Conservation (phyloP, 1,284 basidiomycete genomes). For the Inonotus hispidus region DNA sequence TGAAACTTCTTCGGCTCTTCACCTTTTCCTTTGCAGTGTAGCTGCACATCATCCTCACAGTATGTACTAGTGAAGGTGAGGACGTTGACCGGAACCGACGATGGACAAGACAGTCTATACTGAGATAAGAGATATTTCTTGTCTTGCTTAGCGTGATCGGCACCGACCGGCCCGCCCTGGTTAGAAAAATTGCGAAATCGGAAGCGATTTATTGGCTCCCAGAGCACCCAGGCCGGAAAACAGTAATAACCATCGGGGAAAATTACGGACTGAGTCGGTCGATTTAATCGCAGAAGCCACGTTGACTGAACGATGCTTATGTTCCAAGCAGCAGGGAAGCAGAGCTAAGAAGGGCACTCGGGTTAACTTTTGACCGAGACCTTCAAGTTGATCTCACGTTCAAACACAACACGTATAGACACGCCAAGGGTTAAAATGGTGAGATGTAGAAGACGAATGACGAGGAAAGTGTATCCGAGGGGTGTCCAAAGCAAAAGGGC, state of each 20-base stretch:
- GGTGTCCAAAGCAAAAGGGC: constrained; percentile 4
- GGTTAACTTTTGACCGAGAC: not conserved
- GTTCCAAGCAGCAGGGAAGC: not conserved
- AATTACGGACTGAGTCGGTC: not conserved
- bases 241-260: not conserved
- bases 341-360: not conserved
- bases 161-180: not conserved
- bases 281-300: not conserved
- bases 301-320: constrained; percentile 6
- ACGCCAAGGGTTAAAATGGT: not conserved
- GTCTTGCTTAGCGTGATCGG: not conserved
- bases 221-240: not conserved
- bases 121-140: too few relatives aligned
- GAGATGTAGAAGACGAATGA: not conserved
- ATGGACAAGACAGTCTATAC: too few relatives aligned
- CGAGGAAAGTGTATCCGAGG: not conserved
- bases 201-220: not conserved
- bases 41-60: too few relatives aligned
- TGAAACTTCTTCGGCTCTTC: too few relatives aligned
- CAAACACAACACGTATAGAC: not conserved
- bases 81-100: too few relatives aligned
- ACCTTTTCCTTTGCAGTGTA: too few relatives aligned
- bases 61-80: too few relatives aligned
- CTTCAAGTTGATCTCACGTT: constrained; percentile 1
- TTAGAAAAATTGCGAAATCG: not conserved